A percentile compares a stretch with the other conserved stretches of the same genome.
Conservation (phyloP, 2,329 filamentous ascomycete genomes). For the Apiospora saccharicola region DNA sequence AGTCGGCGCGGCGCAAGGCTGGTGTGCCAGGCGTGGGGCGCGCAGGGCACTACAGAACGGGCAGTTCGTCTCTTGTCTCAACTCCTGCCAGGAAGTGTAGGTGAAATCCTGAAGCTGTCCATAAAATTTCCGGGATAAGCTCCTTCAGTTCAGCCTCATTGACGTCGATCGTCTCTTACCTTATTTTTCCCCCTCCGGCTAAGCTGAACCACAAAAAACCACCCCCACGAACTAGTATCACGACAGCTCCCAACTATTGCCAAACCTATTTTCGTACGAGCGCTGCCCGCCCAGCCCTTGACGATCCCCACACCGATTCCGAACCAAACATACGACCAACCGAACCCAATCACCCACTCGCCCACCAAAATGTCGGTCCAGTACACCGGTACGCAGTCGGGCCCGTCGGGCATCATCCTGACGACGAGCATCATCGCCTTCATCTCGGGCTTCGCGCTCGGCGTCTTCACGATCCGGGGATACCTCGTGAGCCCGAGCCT, state of each 20-base stretch:
- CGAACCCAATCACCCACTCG: not conserved
- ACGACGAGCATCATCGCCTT: constrained; percentile 78
- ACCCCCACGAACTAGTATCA: not conserved
- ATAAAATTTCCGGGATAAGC: constrained; percentile 21
- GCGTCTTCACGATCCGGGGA: constrained; percentile 72
- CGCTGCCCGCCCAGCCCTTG: not conserved
- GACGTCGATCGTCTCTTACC: constrained; percentile 13
- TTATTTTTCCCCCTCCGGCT: not conserved
- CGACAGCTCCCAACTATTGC: not conserved
- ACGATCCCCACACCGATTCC: not conserved
- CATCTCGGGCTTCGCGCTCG: constrained; percentile 81
- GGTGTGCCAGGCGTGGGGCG: not conserved
- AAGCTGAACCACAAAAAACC: not conserved
- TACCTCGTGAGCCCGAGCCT: constrained; percentile 66
- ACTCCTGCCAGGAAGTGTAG: not conserved
- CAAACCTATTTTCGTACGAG: no score
- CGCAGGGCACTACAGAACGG: not conserved
- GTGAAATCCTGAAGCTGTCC: constrained; percentile 11
- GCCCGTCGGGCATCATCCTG: constrained; percentile 66
- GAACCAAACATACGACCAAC: not conserved
- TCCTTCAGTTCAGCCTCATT: constrained; percentile 13
- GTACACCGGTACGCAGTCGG: constrained; percentile 3
- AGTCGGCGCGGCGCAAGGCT: not conserved
- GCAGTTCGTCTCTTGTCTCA: constrained; percentile 20
- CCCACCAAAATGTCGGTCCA: not conserved